Evolutionary conservation across 2,329 filamentous ascomycete species (phyloP).

Genomic region (Didymella pinodella): DNA sequence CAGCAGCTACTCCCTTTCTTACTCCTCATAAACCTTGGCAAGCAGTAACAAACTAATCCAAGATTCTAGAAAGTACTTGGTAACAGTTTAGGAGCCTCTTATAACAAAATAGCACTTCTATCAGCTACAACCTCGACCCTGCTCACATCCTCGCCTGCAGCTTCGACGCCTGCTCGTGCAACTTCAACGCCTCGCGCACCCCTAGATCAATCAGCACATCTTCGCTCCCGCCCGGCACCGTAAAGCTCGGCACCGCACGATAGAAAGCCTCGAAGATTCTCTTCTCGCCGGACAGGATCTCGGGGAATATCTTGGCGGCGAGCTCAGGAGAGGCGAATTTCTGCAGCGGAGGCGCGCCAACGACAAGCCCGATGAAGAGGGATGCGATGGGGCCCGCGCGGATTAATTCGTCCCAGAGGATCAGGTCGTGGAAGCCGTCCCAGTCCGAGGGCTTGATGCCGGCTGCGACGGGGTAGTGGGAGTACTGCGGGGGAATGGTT

Average conservation of each 20-base stretch:
- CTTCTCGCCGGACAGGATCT: slow-evolving; percentile 40
- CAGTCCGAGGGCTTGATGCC: slow-evolving; percentile 53
- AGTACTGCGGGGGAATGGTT: slow-evolving; percentile 37
- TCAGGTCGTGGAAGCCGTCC: slow-evolving; percentile 51
- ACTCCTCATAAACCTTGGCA: too few relatives aligned
- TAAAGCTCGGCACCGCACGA: slow-evolving; percentile 32
- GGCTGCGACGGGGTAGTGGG: slow-evolving; percentile 57
- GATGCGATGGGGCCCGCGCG: slow-evolving; percentile 38
- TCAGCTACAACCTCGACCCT: background rate
- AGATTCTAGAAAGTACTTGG: too few relatives aligned
- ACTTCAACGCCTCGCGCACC: slow-evolving; percentile 42
- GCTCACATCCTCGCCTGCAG: slow-evolving; percentile 29
- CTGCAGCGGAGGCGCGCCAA: slow-evolving; percentile 41
- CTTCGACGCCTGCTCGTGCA: slow-evolving; percentile 36
- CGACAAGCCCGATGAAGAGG: slow-evolving; percentile 41
- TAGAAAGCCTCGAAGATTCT: slow-evolving; percentile 44
- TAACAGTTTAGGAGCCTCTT: too few relatives aligned
- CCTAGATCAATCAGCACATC: slow-evolving; percentile 42
- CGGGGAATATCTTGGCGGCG: slow-evolving; percentile 38
- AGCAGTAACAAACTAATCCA: too few relatives aligned
- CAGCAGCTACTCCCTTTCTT: too few relatives aligned
- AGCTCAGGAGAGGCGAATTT: slow-evolving; percentile 35
- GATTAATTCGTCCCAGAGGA: slow-evolving; percentile 48
- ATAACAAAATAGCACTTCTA: too few relatives aligned
- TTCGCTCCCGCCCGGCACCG: slow-evolving; percentile 40